Percentiles rank a stretch among this genome's conserved stretches.
These are phyloP conservation scores for Kwoniella pini DNA, from an alignment of 768 basidiomycete species.

Conservation along the genomic window DNA sequence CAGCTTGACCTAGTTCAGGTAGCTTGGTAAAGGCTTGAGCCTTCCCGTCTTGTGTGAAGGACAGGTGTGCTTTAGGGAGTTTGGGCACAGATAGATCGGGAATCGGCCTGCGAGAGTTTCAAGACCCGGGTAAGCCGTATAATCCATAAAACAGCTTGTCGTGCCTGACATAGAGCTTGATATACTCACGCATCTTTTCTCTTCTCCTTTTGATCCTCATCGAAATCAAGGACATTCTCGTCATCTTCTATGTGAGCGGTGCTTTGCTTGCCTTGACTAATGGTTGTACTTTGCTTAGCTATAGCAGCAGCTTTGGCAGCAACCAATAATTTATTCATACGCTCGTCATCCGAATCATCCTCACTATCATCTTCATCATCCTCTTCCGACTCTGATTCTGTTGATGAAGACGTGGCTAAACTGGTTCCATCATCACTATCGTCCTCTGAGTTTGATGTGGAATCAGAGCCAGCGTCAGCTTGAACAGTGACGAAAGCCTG, in stretches of 20 bases:
- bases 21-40: constrained; percentile 16
- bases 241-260: constrained; percentile 3
- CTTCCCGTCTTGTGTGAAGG: constrained; percentile 28
- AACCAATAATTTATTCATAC: constrained; percentile 21
- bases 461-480: constrained; percentile 9
- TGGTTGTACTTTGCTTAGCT: constrained; percentile 10
- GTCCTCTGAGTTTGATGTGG: constrained; percentile 23
- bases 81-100: constrained; percentile 40
- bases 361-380: constrained; percentile 7
- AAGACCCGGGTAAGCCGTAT: no score
- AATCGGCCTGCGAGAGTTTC: no score
- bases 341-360: constrained; percentile 30
- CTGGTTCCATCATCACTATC: constrained; percentile 11
- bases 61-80: constrained; percentile 30
- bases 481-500: constrained; percentile 4
- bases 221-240: constrained; percentile 26
- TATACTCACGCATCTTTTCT: constrained; percentile 39
- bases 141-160: no score
- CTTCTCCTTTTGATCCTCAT: constrained; percentile 28
- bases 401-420: not conserved
- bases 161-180: no score
- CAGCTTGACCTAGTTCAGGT: constrained; percentile 15
- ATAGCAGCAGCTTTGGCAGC: constrained; percentile 20
- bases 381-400: constrained; percentile 9
- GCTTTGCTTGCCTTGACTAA: constrained; percentile 7